Evolutionary conservation across 2,329 filamentous ascomycete genomes (phyloP).

Genomic region (Alternaria triticimaculans): DNA sequence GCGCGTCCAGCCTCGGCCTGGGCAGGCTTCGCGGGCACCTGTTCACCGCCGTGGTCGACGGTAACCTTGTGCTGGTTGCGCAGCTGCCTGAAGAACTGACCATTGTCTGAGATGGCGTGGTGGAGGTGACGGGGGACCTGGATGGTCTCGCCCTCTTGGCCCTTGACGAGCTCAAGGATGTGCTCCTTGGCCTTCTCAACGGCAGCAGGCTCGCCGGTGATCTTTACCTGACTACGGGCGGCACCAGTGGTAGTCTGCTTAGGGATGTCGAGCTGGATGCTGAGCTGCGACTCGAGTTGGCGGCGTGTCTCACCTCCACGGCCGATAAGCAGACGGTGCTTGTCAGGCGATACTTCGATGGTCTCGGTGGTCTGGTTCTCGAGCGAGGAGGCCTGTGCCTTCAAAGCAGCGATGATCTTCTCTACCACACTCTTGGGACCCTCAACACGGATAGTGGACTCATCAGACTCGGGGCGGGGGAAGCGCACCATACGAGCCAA

Average conservation of each 20-base stretch:
- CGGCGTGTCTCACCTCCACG: conserved; percentile 88
- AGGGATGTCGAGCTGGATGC: conserved; percentile 86
- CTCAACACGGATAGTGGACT: conserved; percentile 85
- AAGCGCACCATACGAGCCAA: conserved; percentile 92
- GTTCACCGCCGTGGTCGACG: conserved; percentile 86
- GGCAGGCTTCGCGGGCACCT: conserved; percentile 73
- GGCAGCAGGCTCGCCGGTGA: conserved; percentile 77
- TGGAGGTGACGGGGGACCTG: conserved; percentile 82
- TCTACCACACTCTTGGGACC: conserved; percentile 84
- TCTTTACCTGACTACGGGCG: conserved; percentile 82
- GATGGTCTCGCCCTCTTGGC: conserved; percentile 87
- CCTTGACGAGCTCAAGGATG: conserved; percentile 78
- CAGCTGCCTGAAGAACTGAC: conserved; percentile 90
- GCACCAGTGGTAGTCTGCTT: conserved; percentile 74
- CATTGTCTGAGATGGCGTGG: conserved; percentile 84
- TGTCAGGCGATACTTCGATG: conserved; percentile 84
- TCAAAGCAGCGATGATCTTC: conserved; percentile 83
- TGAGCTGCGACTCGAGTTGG: conserved; percentile 84
- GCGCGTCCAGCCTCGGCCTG: conserved; percentile 54
- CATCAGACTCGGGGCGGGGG: conserved; percentile 84
- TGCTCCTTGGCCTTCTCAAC: conserved; percentile 88
- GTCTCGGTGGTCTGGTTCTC: conserved; percentile 81
- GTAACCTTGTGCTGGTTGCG: conserved; percentile 86
- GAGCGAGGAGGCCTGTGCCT: conserved; percentile 80
- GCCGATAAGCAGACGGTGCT: conserved; percentile 90